These are phyloP conservation scores for Trichoderma endophyticum DNA, from an alignment of 2,329 filamentous ascomycete species.

Conservation along the genomic window DNA sequence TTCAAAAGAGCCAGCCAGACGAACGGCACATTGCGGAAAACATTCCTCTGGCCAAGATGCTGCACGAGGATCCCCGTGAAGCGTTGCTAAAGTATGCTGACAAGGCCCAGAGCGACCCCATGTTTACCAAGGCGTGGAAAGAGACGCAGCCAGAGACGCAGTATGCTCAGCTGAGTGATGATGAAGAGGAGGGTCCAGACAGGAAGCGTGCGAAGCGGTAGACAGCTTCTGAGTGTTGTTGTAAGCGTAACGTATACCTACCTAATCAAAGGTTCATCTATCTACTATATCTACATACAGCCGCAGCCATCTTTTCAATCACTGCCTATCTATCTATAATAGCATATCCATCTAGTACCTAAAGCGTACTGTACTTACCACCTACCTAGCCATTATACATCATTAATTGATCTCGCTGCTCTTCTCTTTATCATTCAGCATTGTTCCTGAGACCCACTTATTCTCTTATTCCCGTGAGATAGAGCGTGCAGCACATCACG, in stretches of 20 bases:
- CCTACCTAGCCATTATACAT: too few species aligned
- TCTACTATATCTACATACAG: too few species aligned
- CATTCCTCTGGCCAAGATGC: slow-evolving; percentile 86
- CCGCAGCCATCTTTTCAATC: too few species aligned
- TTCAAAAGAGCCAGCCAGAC: slow-evolving; percentile 85
- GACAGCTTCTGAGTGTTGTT: neutral
- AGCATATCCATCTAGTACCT: neutral
- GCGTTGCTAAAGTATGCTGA: slow-evolving; percentile 93
- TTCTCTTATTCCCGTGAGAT: neutral
- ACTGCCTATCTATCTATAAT: too few species aligned
- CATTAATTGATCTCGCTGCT: neutral
- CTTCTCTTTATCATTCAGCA: neutral
- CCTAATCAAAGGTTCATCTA: neutral
- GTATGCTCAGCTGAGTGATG: slow-evolving; percentile 85
- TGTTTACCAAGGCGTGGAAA: slow-evolving; percentile 93
- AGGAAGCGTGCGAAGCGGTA: slow-evolving; percentile 60
- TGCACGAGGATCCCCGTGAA: slow-evolving; percentile 93
- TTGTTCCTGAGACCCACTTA: neutral
- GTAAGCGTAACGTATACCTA: neutral
- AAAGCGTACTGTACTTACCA: too few species aligned
- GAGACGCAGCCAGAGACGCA: slow-evolving; percentile 88
- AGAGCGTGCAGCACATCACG: neutral
- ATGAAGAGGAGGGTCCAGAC: slow-evolving; percentile 69
- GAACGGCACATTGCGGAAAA: slow-evolving; percentile 83
- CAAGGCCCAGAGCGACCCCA: slow-evolving; percentile 84